Base-by-base conservation (phyloP, 257 asterid genomes). In the Solanum sitiens region DNA sequence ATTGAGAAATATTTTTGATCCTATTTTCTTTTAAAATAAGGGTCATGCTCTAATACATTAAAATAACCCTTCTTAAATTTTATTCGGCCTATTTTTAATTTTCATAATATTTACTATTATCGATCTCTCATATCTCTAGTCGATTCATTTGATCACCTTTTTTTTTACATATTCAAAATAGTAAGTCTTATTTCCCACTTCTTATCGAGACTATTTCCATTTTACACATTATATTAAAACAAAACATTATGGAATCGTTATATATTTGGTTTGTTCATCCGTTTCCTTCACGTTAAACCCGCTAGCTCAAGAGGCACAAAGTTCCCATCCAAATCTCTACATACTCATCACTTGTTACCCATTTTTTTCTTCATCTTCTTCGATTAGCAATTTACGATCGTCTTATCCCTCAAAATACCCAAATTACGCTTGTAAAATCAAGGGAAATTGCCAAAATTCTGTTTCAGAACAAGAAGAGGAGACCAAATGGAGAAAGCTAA, bases 401-500 rank as follows among this genome's bases (percentile, higher is more conserved):
- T 25, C 47, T 40, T 76, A 53, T 76, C 37, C 83, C 47, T 76
- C 6, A 77, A 44, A 77, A 77, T 44, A 77, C 84, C 59, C 27
- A 45, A 79, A 44, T 14, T 47, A 45, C 42, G 42, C 42, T 79
- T 15, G 15, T 79, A 45, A 79, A 45, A 15, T 27, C 27, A 7
- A 59, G 67, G 12, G 67, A 20, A 59, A 59, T 59, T 59, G 67
- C 4, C 67, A 3, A 59, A 59, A 3, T 59, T 20, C 67, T 59
- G 25, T 59, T 59, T 21, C 67, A 59, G 2, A 59, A 8, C 67
- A 59, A 80, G 20, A 39, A 30, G 70, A 27, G 74, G 30, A 21
- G 14, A 72, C 11, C 45, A 84, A 89, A 94, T 94, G 96, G 92
- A 92, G 73, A 92, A 92, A 87, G 95, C 93, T 10, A 92, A 87